These are phyloP conservation scores for Phanerochaete carnosa DNA, from an alignment of 768 basidiomycete species.

Conservation along the genomic window DNA sequence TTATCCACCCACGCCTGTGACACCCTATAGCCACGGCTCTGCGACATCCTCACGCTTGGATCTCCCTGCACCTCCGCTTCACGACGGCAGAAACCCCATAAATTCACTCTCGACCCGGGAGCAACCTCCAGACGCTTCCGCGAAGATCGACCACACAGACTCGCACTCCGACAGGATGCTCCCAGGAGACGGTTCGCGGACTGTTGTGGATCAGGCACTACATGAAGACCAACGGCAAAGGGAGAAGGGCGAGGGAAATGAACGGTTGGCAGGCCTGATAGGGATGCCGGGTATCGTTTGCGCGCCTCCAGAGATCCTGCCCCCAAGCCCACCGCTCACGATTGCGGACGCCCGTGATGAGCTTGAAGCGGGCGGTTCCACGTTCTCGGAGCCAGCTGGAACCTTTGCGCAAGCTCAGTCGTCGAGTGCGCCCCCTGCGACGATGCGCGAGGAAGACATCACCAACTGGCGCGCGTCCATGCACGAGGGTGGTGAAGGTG, in stretches of 20 bases:
- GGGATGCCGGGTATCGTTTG: slow-evolving; percentile 17
- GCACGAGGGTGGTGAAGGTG: slow-evolving; percentile 5
- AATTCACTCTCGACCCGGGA: not conserved
- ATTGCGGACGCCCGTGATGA: slow-evolving; percentile 20
- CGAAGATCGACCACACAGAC: not conserved
- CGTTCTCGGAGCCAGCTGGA: not conserved
- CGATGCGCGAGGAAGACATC: slow-evolving; percentile 15
- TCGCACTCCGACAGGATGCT: not conserved
- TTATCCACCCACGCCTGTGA: slow-evolving; percentile 11
- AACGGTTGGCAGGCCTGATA: slow-evolving; percentile 6
- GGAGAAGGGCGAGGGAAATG: slow-evolving; percentile 9
- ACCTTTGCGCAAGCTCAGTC: not conserved
- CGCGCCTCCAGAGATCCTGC: slow-evolving; percentile 20
- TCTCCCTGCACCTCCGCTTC: not conserved
- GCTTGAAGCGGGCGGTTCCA: not conserved
- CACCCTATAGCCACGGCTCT: slow-evolving; percentile 5
- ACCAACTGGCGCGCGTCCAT: slow-evolving; percentile 16
- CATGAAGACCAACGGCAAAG: not conserved
- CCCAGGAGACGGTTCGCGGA: not conserved
- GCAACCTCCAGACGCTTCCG: not conserved
- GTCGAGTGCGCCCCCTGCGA: not conserved
- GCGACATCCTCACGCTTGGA: slow-evolving; percentile 7
- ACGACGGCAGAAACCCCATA: slow-evolving; percentile 1
- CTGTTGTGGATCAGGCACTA: not conserved
- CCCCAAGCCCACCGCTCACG: slow-evolving; percentile 31